Evolutionary conservation across 2,329 filamentous ascomycete species (phyloP).

Genomic region (Neoscytalidium dimidiatum): DNA sequence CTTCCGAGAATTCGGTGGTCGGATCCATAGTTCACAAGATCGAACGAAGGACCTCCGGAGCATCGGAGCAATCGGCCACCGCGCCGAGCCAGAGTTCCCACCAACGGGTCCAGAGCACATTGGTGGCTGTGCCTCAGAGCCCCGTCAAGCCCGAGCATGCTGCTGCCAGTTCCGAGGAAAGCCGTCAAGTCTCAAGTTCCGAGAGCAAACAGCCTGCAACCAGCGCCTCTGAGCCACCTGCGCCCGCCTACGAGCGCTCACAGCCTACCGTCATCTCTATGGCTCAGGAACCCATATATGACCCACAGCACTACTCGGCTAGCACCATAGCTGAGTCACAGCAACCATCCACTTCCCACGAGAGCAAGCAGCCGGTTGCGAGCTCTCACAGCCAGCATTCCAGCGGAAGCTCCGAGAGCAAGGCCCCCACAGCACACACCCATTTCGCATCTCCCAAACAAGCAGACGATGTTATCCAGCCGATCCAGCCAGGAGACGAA

Average conservation of each 20-base stretch:
- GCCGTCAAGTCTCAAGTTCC: not conserved
- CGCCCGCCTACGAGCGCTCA: not conserved
- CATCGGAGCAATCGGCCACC: not conserved
- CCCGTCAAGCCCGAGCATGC: not conserved
- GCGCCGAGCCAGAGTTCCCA: not conserved
- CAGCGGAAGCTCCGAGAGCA: slow-evolving; percentile 12
- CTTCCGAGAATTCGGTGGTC: not conserved
- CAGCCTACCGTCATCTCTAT: not conserved
- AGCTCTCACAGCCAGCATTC: not conserved
- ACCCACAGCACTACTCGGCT: not conserved
- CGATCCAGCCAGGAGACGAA: not conserved
- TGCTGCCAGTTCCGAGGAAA: not conserved
- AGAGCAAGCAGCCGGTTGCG: not conserved
- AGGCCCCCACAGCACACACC: slow-evolving; percentile 21
- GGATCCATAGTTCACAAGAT: not conserved
- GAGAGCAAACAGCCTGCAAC: not conserved
- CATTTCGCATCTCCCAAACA: not conserved
- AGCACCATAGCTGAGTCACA: too few relatives aligned
- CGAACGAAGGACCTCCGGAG: not conserved
- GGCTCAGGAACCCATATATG: not conserved
- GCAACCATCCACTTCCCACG: not conserved
- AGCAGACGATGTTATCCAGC: not conserved
- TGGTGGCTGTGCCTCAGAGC: not conserved
- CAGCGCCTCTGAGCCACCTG: not conserved
- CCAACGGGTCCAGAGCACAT: not conserved